Evolutionary conservation across 257 asterid species (phyloP).

Genomic region (Nicotiana benthamiana): DNA sequence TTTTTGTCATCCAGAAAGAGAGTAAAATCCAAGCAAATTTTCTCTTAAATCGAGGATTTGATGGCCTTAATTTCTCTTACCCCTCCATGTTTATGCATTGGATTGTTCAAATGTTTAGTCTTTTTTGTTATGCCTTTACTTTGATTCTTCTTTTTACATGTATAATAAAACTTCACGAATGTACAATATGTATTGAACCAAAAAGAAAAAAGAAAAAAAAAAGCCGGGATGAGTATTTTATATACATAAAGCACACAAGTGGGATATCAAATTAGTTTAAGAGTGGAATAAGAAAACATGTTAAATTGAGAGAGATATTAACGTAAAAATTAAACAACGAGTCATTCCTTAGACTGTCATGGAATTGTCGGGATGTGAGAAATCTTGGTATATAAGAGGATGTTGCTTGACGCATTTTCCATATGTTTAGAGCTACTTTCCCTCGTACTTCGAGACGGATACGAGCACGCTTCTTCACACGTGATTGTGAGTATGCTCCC

Average conservation of each 20-base stretch:
- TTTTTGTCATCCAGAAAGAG: background rate
- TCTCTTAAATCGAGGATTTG: background rate
- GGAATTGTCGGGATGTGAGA: slow-evolving; percentile 19
- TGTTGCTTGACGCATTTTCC: slow-evolving; percentile 84
- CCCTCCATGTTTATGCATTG: background rate
- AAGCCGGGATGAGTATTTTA: background rate
- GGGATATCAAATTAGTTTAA: background rate
- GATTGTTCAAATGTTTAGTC: background rate
- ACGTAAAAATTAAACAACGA: slow-evolving; percentile 22
- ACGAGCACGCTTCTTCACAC: slow-evolving; percentile 39
- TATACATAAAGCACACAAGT: background rate
- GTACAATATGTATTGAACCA: background rate
- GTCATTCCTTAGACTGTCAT: slow-evolving; percentile 14
- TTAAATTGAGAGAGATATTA: slow-evolving; percentile 21
- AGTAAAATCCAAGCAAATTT: background rate
- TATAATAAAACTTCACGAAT: background rate
- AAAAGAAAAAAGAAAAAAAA: background rate
- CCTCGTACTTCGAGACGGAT: slow-evolving; percentile 44
- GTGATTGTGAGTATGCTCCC: slow-evolving; percentile 37
- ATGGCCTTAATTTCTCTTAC: background rate
- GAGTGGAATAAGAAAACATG: background rate
- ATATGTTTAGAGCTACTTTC: background rate
- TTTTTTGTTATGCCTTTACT: no score
- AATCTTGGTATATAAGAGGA: slow-evolving; percentile 29
- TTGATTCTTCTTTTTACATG: no score